Percentiles rank a stretch among this genome's conserved stretches.
Conservation (phyloP, 495 filamentous ascomycete genomes). For the Aspergillus funiculosus region DNA sequence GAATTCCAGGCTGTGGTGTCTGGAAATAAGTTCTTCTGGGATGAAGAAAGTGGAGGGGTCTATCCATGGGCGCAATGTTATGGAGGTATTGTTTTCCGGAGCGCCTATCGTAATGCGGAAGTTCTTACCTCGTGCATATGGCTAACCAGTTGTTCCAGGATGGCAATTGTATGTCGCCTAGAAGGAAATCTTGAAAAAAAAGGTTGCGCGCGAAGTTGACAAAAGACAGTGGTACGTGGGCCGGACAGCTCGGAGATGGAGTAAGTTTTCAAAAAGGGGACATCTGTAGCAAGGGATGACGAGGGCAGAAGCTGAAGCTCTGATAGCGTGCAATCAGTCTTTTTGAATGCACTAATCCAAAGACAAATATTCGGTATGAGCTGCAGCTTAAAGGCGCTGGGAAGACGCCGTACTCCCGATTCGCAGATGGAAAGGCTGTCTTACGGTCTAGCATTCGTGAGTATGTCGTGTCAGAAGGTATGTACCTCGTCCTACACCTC, state of each 20-base stretch:
- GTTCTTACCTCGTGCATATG: too few species aligned
- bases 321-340: conserved; percentile 73
- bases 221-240: conserved; percentile 67
- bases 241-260: conserved; percentile 91
- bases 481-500: background rate
- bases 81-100: conserved; percentile 54
- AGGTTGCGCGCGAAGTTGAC: conserved; percentile 15
- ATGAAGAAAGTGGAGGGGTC: conserved; percentile 56
- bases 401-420: conserved; percentile 87
- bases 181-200: background rate
- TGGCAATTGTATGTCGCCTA: conserved; percentile 49
- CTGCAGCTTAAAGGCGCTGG: conserved; percentile 93
- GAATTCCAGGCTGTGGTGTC: conserved; percentile 71
- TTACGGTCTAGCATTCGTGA: conserved; percentile 86
- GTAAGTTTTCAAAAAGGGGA: conserved; percentile 22
- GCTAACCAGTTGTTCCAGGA: conserved; percentile 30
- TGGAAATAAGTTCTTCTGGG: conserved; percentile 68
- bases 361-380: conserved; percentile 69
- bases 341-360: conserved; percentile 80
- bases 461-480: conserved; percentile 81
- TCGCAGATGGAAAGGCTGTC: conserved; percentile 96
- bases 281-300: background rate
- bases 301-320: conserved; percentile 6
- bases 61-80: conserved; percentile 99
- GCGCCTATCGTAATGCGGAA: background rate